Conservation (phyloP, 441 rosid genomes). For the Geranium incanum region DNA sequence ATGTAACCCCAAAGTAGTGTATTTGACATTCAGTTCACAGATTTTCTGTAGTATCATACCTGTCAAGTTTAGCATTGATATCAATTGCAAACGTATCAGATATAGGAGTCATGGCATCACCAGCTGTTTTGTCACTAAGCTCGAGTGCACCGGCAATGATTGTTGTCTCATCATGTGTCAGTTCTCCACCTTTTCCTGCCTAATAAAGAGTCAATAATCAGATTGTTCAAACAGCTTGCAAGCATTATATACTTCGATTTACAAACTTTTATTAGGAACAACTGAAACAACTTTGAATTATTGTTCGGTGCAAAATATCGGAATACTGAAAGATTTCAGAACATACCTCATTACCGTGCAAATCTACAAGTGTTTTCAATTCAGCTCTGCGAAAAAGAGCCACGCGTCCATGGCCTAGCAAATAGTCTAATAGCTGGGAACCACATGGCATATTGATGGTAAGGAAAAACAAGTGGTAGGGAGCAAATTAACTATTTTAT, state of each 20-base stretch:
- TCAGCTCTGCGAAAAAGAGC: constrained; percentile 33
- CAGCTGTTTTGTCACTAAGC: constrained; percentile 67
- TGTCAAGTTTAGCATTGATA: constrained; percentile 60
- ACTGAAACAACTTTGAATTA: not conserved
- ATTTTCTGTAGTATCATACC: constrained; percentile 29
- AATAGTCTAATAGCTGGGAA: constrained; percentile 23
- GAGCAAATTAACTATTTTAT: not conserved
- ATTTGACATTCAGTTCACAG: not conserved
- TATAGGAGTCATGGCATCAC: constrained; percentile 82
- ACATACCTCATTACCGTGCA: constrained; percentile 17
- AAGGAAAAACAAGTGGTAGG: not conserved
- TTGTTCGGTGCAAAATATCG: not conserved
- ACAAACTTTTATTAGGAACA: not conserved
- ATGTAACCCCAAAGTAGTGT: not conserved
- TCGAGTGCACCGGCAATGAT: constrained; percentile 94
- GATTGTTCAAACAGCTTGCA: not conserved
- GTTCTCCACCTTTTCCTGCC: constrained; percentile 96
- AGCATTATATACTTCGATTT: not conserved
- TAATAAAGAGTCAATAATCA: constrained; percentile 19
- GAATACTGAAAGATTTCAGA: not conserved
- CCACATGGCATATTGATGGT: not conserved
- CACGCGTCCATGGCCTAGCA: constrained; percentile 26
- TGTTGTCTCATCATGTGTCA: constrained; percentile 82
- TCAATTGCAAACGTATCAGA: constrained; percentile 70
- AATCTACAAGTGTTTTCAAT: constrained; percentile 17